Conservation (phyloP, 1,284 basidiomycete species). For the Trichosporon asahii region DNA sequence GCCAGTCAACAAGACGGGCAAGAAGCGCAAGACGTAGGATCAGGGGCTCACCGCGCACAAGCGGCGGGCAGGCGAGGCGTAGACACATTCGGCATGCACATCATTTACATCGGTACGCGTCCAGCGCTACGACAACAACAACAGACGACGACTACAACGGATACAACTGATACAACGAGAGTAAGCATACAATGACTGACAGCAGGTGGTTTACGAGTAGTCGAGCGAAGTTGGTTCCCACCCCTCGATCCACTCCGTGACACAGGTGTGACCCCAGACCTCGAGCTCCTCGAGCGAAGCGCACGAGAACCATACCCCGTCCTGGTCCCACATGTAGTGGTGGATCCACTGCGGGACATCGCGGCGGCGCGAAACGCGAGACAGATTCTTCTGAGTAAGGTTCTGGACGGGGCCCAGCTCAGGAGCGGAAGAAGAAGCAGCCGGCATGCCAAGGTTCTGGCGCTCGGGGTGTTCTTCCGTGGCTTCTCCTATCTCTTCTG, state of each 20-base stretch:
- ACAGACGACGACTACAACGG: background rate
- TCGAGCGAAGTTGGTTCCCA: background rate
- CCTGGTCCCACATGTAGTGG: slow-evolving; percentile 1
- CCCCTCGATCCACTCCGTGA: background rate
- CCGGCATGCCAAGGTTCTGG: background rate
- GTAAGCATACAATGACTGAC: background rate
- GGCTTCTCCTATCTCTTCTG: background rate
- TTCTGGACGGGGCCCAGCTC: background rate
- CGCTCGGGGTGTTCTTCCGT: background rate
- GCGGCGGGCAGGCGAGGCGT: background rate
- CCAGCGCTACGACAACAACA: background rate
- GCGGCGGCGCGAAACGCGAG: background rate
- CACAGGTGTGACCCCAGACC: background rate
- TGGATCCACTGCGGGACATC: background rate
- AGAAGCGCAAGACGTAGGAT: slow-evolving; percentile 17
- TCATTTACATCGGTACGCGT: background rate
- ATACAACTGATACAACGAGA: background rate
- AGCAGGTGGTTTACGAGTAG: background rate
- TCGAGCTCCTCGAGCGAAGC: background rate
- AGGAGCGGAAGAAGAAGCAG: background rate
- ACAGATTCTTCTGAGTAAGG: too few relatives aligned
- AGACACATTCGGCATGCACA: slow-evolving; percentile 2
- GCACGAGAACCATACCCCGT: background rate
- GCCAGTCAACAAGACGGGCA: slow-evolving; percentile 13
- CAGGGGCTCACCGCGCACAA: slow-evolving; percentile 8